Evolutionary conservation across 139 green algal genomes (phyloP).

Genomic region (Yamagishiella unicocca): DNA sequence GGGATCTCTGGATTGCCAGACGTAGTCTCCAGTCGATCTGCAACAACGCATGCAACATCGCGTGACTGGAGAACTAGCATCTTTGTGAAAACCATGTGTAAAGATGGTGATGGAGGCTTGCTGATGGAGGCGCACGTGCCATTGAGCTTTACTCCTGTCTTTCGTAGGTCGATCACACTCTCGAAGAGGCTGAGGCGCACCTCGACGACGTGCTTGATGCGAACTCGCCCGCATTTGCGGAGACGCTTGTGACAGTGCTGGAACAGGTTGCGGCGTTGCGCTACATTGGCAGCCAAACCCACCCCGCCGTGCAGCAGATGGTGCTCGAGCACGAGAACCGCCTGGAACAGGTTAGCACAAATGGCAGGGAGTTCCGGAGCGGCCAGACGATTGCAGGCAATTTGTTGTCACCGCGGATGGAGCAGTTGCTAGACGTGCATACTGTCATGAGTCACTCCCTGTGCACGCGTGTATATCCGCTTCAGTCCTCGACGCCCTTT

Average conservation of each 20-base stretch:
- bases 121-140: too few species aligned
- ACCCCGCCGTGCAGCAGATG: constrained; percentile 61
- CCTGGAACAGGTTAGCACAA: constrained; percentile 34
- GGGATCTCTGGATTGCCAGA: too few species aligned
- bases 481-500: not conserved
- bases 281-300: constrained; percentile 58
- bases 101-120: too few species aligned
- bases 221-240: constrained; percentile 29
- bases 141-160: too few species aligned
- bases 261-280: constrained; percentile 57
- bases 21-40: too few species aligned
- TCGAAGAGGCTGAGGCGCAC: constrained; percentile 23
- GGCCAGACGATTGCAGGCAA: too few species aligned
- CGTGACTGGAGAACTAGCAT: too few species aligned
- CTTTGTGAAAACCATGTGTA: too few species aligned
- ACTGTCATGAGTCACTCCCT: too few species aligned
- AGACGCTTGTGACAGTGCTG: constrained; percentile 48
- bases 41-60: too few species aligned
- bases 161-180: constrained; percentile 33
- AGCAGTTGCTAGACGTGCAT: not conserved
- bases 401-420: too few species aligned
- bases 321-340: constrained; percentile 51
- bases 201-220: constrained; percentile 20
- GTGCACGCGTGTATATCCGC: too few species aligned
- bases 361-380: not conserved